Evolutionary conservation across 495 filamentous ascomycete genomes (phyloP).

Genomic region (Aspergillus wentii): DNA sequence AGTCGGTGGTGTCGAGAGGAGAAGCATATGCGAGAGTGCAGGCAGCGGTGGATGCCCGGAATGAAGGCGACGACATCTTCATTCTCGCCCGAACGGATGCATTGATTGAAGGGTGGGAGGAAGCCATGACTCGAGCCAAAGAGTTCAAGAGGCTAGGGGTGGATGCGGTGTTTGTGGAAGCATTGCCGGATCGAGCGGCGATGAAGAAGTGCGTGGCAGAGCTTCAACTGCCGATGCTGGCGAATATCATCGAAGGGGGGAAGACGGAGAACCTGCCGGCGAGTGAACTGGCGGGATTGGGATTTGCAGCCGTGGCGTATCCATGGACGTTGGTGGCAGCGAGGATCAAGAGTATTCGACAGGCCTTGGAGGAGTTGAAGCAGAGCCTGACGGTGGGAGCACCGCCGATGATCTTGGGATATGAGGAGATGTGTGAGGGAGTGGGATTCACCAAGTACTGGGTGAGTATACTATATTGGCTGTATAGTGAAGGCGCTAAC

Average conservation of each 20-base stretch:
- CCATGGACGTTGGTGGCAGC: constrained; percentile 39
- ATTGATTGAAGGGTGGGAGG: constrained; percentile 33
- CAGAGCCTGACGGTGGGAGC: constrained; percentile 22
- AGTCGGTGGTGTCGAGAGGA: constrained; percentile 34
- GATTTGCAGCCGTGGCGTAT: constrained; percentile 34
- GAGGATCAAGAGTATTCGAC: constrained; percentile 30
- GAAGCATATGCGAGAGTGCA: constrained; percentile 38
- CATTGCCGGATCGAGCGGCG: constrained; percentile 19
- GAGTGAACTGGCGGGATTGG: constrained; percentile 31
- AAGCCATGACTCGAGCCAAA: constrained; percentile 28
- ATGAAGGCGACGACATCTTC: constrained; percentile 36
- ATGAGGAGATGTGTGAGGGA: constrained; percentile 33
- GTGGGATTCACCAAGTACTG: constrained; percentile 40
- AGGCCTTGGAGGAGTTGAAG: constrained; percentile 33
- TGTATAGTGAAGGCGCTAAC: no score
- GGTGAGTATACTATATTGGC: constrained; percentile 23
- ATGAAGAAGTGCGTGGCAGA: constrained; percentile 17
- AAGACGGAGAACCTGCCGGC: constrained; percentile 37
- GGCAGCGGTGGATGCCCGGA: constrained; percentile 35
- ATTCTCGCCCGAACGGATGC: constrained; percentile 37
- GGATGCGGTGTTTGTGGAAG: constrained; percentile 38
- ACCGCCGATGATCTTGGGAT: constrained; percentile 28
- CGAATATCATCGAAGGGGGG: constrained; percentile 41
- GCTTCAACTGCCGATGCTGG: constrained; percentile 30
- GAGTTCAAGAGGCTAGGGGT: constrained; percentile 33